Conservation (phyloP, 2,329 filamentous ascomycete species). For the Fusarium oxysporum region DNA sequence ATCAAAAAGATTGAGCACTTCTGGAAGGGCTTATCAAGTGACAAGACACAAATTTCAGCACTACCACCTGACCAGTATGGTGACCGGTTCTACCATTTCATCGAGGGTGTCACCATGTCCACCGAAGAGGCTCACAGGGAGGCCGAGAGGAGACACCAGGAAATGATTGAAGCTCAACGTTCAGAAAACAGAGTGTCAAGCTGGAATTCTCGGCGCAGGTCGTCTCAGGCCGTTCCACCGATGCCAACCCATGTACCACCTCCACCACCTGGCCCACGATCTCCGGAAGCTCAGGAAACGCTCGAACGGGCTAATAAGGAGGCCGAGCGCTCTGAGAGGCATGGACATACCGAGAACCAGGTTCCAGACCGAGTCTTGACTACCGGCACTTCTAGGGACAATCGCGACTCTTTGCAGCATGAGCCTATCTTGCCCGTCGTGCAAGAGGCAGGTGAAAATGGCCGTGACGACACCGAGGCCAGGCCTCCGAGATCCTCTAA, state of each 20-base stretch:
- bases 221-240: constrained; percentile 54
- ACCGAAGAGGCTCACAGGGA: constrained; percentile 85
- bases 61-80: constrained; percentile 92
- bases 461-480: constrained; percentile 52
- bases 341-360: constrained; percentile 57
- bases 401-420: constrained; percentile 68
- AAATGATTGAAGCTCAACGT: constrained; percentile 59
- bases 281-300: constrained; percentile 55
- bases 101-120: constrained; percentile 90
- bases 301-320: constrained; percentile 56
- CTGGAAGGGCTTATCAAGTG: constrained; percentile 90
- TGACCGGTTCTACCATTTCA: constrained; percentile 93
- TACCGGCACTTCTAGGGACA: constrained; percentile 52
- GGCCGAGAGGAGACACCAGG: constrained; percentile 67
- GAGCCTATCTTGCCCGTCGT: constrained; percentile 80
- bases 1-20: constrained; percentile 97
- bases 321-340: constrained; percentile 50
- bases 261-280: constrained; percentile 50
- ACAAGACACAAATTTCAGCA: constrained; percentile 89
- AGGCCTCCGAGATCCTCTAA: constrained; percentile 59
- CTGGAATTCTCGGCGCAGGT: constrained; percentile 52
- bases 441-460: constrained; percentile 84
- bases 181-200: constrained; percentile 52
- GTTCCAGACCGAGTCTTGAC: constrained; percentile 71
- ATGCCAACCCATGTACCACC: constrained; percentile 62